Base-by-base conservation (phyloP, 2,329 filamentous ascomycete genomes). In the Dichotomopilus funicola region DNA sequence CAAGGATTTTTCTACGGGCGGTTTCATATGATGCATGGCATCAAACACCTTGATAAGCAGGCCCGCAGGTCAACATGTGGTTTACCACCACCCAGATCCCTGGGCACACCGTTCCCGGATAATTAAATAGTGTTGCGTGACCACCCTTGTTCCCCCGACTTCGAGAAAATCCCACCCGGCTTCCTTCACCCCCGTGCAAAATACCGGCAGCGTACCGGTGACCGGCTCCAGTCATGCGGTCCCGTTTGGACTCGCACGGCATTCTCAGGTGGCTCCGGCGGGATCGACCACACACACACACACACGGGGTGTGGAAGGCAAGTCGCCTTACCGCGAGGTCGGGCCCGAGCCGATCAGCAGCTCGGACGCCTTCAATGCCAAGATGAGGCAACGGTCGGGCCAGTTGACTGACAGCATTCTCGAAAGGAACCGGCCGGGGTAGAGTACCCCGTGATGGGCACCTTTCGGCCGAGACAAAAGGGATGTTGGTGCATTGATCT, bases 281-380 rank as follows among this genome's bases (percentile, higher is more conserved):
- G 19, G 19, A 27, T 27, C 19, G 19, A 27, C 19, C 19, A 27
- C 19, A 27, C 19, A 27, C 19, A 27, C 19, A 27, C 19, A 27
- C 19, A 27, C 19, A 27, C 19, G 19, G 19, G 19, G 19, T 27
- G 19, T 27, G 19, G 19, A 27, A 27, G 19, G 19, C 47, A 35
- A 45, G 41, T 41, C 41, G 31, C 41, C 27, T 45, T 50, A 46
- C 47, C 41, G 31, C 9, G 5, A 10, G 10, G 27, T 31, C 41
- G 35, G 42, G 19, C 12, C 10, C 8, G 27, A 13, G 5, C 19
- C n/a, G 37, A 13, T 35, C 31, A 49, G 13, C 5, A 27, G 40
- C 9, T 11, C 50, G 36, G 50, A 41, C 42, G 54, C 54, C 54
- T 53, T 56, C 11, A 19, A 8, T 47, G 46, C 51, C 46, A 57